phyloP scores from a whole-genome alignment of 768 basidiomycete genomes.

The Coprinellus micaceus region DNA sequence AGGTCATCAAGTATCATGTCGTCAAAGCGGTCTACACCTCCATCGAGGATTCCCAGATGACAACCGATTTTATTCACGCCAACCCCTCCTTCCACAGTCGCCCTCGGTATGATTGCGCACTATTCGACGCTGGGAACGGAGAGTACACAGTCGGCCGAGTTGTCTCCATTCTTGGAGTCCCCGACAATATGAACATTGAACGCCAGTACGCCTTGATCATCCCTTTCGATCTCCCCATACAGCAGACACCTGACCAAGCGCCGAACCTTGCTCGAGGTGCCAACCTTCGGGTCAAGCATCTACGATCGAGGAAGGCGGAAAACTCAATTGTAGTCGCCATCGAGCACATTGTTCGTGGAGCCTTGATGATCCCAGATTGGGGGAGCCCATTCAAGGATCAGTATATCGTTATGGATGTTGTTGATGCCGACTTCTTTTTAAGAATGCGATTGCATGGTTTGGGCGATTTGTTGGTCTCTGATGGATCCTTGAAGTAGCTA shows the following conservation, averaged over 20 bases:
- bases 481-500: too few species aligned
- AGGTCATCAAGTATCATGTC: neutral
- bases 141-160: neutral
- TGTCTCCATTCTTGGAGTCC: neutral
- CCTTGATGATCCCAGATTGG: neutral
- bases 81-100: neutral
- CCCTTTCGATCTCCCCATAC: neutral
- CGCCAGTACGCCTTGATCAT: neutral
- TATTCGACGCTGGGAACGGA: neutral
- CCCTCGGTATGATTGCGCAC: neutral
- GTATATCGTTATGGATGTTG: neutral
- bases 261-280: neutral
- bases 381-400: neutral
- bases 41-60: neutral
- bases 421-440: constrained; percentile 1
- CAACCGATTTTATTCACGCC: neutral
- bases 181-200: neutral
- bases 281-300: neutral
- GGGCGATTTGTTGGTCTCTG: neutral
- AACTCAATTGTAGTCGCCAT: neutral
- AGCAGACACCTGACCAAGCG: neutral
- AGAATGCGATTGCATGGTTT: neutral
- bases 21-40: neutral
- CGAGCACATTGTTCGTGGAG: neutral
- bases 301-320: neutral